Conservation (phyloP, 192 early-diverging fungal species). For the Haplosporangium gracile region DNA sequence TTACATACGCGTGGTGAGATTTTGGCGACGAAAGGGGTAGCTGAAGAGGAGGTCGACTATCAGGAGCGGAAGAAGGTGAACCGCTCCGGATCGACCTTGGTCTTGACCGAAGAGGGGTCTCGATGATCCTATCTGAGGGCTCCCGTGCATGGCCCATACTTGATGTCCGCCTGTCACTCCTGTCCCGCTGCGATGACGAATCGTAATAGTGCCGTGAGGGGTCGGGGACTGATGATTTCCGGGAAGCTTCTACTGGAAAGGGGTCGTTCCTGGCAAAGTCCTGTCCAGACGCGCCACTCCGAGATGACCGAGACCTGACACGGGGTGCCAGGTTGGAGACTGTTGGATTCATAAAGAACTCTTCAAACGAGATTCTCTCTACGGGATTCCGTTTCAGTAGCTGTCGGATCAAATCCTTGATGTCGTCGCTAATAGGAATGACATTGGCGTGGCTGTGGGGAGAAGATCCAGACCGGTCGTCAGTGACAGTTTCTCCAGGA, state of each 20-base stretch:
- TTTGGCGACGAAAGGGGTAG: slow-evolving; percentile 46
- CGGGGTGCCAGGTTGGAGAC: slow-evolving; percentile 56
- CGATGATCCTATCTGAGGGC: slow-evolving; percentile 11
- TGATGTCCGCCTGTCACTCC: slow-evolving; percentile 20
- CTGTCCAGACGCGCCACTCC: slow-evolving; percentile 20
- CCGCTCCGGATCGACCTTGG: slow-evolving; percentile 30
- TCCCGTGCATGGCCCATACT: slow-evolving; percentile 17
- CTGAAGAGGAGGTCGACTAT: slow-evolving; percentile 38
- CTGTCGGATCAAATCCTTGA: slow-evolving; percentile 86
- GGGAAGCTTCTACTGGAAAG: neutral
- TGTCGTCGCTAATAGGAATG: slow-evolving; percentile 69
- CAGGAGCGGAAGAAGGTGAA: slow-evolving; percentile 29
- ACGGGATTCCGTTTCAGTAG: slow-evolving; percentile 88
- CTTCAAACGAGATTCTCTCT: slow-evolving; percentile 93
- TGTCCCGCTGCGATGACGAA: slow-evolving; percentile 14
- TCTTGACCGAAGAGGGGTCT: slow-evolving; percentile 22
- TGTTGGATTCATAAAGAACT: slow-evolving; percentile 91
- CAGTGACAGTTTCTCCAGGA: slow-evolving; percentile 72
- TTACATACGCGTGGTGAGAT: slow-evolving; percentile 12
- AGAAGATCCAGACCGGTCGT: slow-evolving; percentile 29
- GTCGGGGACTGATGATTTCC: slow-evolving; percentile 9
- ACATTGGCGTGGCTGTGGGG: slow-evolving; percentile 13
- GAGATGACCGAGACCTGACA: slow-evolving; percentile 30
- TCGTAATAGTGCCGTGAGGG: slow-evolving; percentile 28
- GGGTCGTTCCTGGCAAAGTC: slow-evolving; percentile 22